phyloP scores from a whole-genome alignment of 2,329 filamentous ascomycete species.

The Leptographium lundbergii region DNA sequence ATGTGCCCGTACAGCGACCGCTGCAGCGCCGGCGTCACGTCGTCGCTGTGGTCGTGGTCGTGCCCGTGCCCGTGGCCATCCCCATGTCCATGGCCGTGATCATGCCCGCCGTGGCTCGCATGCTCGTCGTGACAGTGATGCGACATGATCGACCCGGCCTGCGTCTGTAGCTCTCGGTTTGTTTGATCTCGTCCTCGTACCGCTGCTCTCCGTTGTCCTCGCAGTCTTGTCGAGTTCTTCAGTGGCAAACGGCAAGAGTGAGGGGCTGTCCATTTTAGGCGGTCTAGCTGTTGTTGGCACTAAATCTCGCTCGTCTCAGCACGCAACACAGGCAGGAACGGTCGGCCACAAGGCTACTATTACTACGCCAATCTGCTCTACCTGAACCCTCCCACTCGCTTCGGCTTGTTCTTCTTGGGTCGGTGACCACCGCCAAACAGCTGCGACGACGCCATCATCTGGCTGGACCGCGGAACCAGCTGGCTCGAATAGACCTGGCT shows the following conservation, averaged over 20 bases:
- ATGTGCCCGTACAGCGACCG: slow-evolving; percentile 86
- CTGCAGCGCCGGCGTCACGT: slow-evolving; percentile 83
- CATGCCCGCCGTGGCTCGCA: slow-evolving; percentile 16
- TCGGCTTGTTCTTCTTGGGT: slow-evolving; percentile 12
- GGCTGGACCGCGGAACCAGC: slow-evolving; percentile 17
- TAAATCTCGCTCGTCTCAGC: not conserved
- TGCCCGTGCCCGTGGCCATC: slow-evolving; percentile 50
- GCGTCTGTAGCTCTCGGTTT: too few relatives aligned
- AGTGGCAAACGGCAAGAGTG: not conserved
- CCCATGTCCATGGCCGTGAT: slow-evolving; percentile 55
- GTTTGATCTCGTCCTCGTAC: too few relatives aligned
- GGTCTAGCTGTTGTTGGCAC: not conserved
- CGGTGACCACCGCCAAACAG: slow-evolving; percentile 15
- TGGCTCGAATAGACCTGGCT: slow-evolving; percentile 6
- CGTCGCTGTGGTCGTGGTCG: slow-evolving; percentile 78
- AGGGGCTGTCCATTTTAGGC: not conserved
- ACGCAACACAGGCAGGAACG: too few relatives aligned
- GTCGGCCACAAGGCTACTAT: not conserved
- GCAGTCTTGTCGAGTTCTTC: too few relatives aligned
- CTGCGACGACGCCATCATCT: slow-evolving; percentile 13
- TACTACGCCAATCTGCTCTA: not conserved
- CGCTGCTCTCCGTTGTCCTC: too few relatives aligned
- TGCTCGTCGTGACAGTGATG: slow-evolving; percentile 23
- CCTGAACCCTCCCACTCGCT: not conserved
- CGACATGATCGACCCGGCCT: slow-evolving; percentile 5